A percentile compares a stretch with the other conserved stretches of the same genome.
These are phyloP conservation scores for Capsicum pubescens DNA, from an alignment of 257 asterid species.

Conservation along the genomic window DNA sequence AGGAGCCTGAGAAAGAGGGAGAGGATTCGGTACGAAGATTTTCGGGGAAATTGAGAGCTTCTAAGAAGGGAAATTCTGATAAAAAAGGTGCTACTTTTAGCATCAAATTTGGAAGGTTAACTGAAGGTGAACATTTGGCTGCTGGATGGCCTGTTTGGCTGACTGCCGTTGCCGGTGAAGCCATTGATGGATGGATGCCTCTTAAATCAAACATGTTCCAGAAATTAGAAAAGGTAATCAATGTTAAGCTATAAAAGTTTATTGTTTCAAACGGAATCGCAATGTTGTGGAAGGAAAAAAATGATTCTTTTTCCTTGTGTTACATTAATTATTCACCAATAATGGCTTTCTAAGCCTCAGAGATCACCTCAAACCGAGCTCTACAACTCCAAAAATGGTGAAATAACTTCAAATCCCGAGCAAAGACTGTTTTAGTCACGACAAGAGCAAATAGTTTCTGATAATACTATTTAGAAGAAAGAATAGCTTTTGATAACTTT, in stretches of 20 bases:
- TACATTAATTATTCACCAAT: not conserved
- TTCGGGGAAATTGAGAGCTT: conserved; percentile 42
- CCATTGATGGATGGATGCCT: conserved; percentile 81
- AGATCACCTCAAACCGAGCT: too few species aligned
- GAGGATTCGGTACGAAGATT: conserved; percentile 36
- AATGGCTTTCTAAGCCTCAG: not conserved
- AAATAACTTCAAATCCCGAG: too few species aligned
- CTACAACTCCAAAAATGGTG: too few species aligned
- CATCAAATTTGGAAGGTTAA: conserved; percentile 70
- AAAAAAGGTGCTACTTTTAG: conserved; percentile 50
- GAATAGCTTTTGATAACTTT: not conserved
- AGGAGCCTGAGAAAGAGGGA: conserved; percentile 77
- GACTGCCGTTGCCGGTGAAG: conserved; percentile 77
- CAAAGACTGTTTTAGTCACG: not conserved
- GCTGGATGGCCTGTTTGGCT: conserved; percentile 96
- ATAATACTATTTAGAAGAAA: not conserved
- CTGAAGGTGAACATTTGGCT: conserved; percentile 63
- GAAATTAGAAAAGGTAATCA: conserved; percentile 73
- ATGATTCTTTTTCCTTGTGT: too few species aligned
- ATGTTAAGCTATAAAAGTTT: not conserved
- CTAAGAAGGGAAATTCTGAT: conserved; percentile 43
- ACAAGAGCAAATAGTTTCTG: not conserved
- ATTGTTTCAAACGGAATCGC: too few species aligned
- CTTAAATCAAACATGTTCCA: conserved; percentile 64
- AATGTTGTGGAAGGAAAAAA: too few species aligned